phyloP scores from a whole-genome alignment of 2,329 filamentous ascomycete genomes.

The Fusarium coicis region DNA sequence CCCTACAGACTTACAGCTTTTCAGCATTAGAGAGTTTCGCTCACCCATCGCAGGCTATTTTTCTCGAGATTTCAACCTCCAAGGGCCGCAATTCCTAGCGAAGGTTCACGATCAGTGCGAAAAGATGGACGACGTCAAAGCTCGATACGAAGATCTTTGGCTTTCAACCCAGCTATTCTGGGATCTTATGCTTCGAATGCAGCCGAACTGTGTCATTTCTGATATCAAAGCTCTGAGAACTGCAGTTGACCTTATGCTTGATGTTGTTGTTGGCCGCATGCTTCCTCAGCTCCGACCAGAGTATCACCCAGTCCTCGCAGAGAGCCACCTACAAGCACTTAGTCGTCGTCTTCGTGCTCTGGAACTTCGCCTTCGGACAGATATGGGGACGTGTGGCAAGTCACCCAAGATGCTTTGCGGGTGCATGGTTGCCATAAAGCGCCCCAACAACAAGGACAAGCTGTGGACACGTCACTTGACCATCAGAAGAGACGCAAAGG shows the following conservation, averaged over 20 bases:
- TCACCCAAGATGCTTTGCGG: constrained; percentile 16
- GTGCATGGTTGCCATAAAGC: constrained; percentile 21
- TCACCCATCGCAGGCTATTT: constrained; percentile 10
- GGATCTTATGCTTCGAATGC: constrained; percentile 27
- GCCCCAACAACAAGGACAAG: constrained; percentile 11
- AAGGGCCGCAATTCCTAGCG: not conserved
- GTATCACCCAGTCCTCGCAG: not conserved
- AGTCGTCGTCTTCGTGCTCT: constrained; percentile 16
- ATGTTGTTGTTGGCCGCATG: constrained; percentile 2
- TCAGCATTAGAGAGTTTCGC: not conserved
- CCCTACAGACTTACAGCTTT: not conserved
- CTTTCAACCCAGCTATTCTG: constrained; percentile 21
- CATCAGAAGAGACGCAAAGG: not conserved
- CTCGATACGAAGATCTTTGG: constrained; percentile 25
- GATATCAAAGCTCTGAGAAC: not conserved
- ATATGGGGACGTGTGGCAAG: constrained; percentile 16
- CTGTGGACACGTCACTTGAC: constrained; percentile 24
- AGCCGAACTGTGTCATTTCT: constrained; percentile 24
- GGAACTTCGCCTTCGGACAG: not conserved
- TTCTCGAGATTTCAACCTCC: not conserved
- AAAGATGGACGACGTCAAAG: not conserved
- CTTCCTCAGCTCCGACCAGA: not conserved
- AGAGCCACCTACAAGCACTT: not conserved
- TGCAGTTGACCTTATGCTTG: constrained; percentile 27
- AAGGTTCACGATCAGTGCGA: not conserved